Evolutionary conservation across 2,329 filamentous ascomycete species (phyloP).

Genomic region (Paraphaeosphaeria minitans): DNA sequence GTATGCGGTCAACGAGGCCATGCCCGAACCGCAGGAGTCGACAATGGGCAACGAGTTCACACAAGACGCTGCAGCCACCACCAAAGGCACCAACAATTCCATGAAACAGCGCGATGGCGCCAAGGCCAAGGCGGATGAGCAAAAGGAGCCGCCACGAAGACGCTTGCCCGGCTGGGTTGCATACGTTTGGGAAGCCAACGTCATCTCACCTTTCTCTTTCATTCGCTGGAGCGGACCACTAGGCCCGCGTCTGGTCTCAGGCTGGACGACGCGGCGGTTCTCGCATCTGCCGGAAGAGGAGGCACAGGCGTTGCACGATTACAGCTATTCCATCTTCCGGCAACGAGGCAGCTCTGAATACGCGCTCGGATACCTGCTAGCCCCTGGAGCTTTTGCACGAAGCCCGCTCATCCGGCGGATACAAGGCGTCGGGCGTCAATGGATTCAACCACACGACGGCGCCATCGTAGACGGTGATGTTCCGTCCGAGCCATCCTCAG

Average conservation of each 20-base stretch:
- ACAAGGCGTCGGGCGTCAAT: slow-evolving; percentile 81
- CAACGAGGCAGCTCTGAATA: slow-evolving; percentile 94
- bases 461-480: slow-evolving; percentile 33
- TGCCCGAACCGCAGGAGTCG: slow-evolving; percentile 77
- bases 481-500: slow-evolving; percentile 20
- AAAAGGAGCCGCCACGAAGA: slow-evolving; percentile 57
- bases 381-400: slow-evolving; percentile 89
- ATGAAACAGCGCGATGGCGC: slow-evolving; percentile 55
- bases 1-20: slow-evolving; percentile 78
- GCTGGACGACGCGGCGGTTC: slow-evolving; percentile 93
- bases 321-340: slow-evolving; percentile 92
- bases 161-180: slow-evolving; percentile 83
- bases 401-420: slow-evolving; percentile 87
- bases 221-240: slow-evolving; percentile 87
- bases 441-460: slow-evolving; percentile 39
- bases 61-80: slow-evolving; percentile 70
- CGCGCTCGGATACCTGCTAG: slow-evolving; percentile 87
- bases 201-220: slow-evolving; percentile 87
- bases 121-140: slow-evolving; percentile 36
- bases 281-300: slow-evolving; percentile 82
- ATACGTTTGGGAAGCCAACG: slow-evolving; percentile 94
- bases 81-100: slow-evolving; percentile 61
- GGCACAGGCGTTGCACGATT: slow-evolving; percentile 84
- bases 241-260: slow-evolving; percentile 88
- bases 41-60: slow-evolving; percentile 78